Conservation (phyloP, 2,329 filamentous ascomycete genomes). For the Lithohypha guttulata region DNA sequence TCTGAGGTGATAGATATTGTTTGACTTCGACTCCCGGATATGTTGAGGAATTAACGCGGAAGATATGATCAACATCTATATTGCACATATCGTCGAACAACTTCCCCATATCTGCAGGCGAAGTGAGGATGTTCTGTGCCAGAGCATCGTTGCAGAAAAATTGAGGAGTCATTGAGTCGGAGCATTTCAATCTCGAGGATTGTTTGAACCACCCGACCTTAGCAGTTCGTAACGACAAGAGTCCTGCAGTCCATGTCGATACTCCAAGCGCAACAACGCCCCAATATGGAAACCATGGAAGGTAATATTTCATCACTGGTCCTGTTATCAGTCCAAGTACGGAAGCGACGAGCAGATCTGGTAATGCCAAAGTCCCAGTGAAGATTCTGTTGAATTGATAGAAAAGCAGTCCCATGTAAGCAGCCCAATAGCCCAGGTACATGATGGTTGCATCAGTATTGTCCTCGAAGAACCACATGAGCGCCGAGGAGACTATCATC, state of each 20-base stretch:
- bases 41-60: constrained; percentile 29
- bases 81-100: constrained; percentile 34
- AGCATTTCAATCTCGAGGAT: constrained; percentile 6
- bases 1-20: constrained; percentile 31
- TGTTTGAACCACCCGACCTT: constrained; percentile 39
- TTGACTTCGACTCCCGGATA: constrained; percentile 38
- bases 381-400: constrained; percentile 47
- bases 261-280: constrained; percentile 39
- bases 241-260: constrained; percentile 42
- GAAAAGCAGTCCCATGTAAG: constrained; percentile 43
- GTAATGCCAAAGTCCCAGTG: constrained; percentile 38
- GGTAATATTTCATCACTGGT: constrained; percentile 32
- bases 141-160: constrained; percentile 35
- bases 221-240: constrained; percentile 39
- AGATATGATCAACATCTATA: constrained; percentile 34
- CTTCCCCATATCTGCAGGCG: constrained; percentile 41
- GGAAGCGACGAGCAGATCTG: constrained; percentile 38
- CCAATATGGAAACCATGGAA: constrained; percentile 34
- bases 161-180: constrained; percentile 26
- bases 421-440: constrained; percentile 40
- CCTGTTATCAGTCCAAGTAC: constrained; percentile 38
- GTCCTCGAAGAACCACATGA: constrained; percentile 44
- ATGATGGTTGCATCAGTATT: constrained; percentile 35
- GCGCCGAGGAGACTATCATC: constrained; percentile 37
- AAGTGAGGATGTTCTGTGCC: constrained; percentile 35